Evolutionary conservation across 2,329 filamentous ascomycete species (phyloP), one percentile per base, ranked within the genome.

Genomic region (Macrophomina phaseolina): DNA sequence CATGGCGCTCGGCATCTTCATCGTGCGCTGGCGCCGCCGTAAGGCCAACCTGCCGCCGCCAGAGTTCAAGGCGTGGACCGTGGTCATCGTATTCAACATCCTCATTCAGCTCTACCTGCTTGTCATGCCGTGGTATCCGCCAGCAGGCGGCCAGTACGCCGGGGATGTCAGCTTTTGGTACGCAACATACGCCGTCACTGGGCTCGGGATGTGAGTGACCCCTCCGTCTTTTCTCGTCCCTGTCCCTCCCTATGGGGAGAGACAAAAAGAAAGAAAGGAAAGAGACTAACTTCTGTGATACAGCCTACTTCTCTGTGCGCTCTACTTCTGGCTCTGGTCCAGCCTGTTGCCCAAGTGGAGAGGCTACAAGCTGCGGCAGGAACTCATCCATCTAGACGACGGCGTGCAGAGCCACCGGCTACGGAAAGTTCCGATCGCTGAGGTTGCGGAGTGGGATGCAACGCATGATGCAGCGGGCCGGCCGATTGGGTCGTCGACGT

Each of bases 101-200:
- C 73, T 87, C 0, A 78, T 87, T 0, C 85, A 90, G 62, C 66
- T 88, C 0, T 91, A 87, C 67, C 78, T 91, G 52, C 77, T 92
- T 2, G 82, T 88, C 16, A 90, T 91, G 83, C 90, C 90, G 0
- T 92, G 90, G 90, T 90, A 88, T 70, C 90, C 90, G 1, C 90
- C 90, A 0, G 80, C 81, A 0, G 83, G 80, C 0, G 90, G 90
- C 0, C 79, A 80, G 0, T 83, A 85, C 40, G 86, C 84, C 0
- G 90, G 89, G 0, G 86, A 89, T 66, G 89, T 91, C 1, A 89
- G 85, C 64, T 92, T 93, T 76, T 92, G 87, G 86, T 93, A 92
- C 69, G 89, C 83, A 1, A 91, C 89, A 0, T 91, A 92, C 70
- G 84, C 85, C 23, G 85, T 88, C 0, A 84, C 87, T 0, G 89